Conservation (phyloP, 441 rosid species). For the Euphorbia schlechtendalii region DNA sequence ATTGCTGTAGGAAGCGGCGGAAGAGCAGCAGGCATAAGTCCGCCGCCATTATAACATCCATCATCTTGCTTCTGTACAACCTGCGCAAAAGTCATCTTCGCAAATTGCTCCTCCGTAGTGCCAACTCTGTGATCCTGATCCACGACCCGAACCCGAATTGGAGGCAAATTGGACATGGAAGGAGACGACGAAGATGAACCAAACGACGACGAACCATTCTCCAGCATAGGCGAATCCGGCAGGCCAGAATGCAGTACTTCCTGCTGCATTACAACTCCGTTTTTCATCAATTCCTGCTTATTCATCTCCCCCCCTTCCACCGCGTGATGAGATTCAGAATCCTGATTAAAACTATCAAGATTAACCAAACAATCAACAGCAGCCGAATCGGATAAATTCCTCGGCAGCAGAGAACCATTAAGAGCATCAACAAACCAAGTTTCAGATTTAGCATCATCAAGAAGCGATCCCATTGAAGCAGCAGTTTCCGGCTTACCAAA, state of each 20-base stretch:
- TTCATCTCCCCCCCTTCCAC: constrained; percentile 12
- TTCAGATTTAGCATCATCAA: constrained; percentile 70
- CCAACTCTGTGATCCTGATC: constrained; percentile 46
- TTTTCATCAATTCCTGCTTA: constrained; percentile 9
- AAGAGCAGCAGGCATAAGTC: constrained; percentile 33
- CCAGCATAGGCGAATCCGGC: constrained; percentile 81
- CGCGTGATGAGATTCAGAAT: constrained; percentile 17
- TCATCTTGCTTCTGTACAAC: constrained; percentile 44
- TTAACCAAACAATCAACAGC: constrained; percentile 57
- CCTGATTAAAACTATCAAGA: constrained; percentile 37
- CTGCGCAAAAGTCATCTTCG: constrained; percentile 41
- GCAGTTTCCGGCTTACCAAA: constrained; percentile 57
- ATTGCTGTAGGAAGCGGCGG: constrained; percentile 30
- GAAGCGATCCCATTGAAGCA: constrained; percentile 67
- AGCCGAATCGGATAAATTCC: constrained; percentile 63
- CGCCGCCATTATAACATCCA: constrained; percentile 21
- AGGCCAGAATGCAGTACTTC: constrained; percentile 45
- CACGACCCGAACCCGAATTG: constrained; percentile 71
- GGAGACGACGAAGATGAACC: constrained; percentile 83
- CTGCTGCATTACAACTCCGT: constrained; percentile 26
- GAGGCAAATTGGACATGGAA: constrained; percentile 61
- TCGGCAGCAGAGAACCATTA: constrained; percentile 42
- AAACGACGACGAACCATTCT: constrained; percentile 59
- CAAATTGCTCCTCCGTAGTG: constrained; percentile 57
- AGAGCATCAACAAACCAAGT: constrained; percentile 87